These are phyloP conservation scores for Beauveria sp. DNA, from an alignment of 2,329 filamentous ascomycete species.

Conservation along the genomic window DNA sequence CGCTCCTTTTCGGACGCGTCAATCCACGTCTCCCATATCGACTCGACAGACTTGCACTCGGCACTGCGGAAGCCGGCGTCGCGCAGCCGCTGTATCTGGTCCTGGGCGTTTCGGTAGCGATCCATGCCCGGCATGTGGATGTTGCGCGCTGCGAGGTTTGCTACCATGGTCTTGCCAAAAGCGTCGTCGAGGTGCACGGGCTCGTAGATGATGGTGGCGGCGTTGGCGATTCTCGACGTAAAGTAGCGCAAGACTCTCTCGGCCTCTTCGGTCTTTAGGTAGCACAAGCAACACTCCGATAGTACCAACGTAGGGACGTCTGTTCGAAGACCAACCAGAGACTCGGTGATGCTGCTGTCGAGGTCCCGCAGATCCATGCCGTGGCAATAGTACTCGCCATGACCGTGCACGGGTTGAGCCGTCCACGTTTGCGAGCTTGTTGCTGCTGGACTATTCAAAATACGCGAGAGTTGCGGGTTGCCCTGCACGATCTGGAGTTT, in stretches of 20 bases:
- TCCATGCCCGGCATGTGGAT: slow-evolving; percentile 80
- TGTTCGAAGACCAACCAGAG: slow-evolving; percentile 37
- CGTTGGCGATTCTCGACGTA: slow-evolving; percentile 36
- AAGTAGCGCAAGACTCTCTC: slow-evolving; percentile 59
- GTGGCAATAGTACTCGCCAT: slow-evolving; percentile 47
- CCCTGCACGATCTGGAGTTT: slow-evolving; percentile 53
- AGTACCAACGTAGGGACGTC: slow-evolving; percentile 73
- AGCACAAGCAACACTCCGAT: slow-evolving; percentile 94
- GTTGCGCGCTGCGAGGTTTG: slow-evolving; percentile 73
- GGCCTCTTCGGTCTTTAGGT: slow-evolving; percentile 62
- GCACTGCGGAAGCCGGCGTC: slow-evolving; percentile 54
- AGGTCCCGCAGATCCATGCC: slow-evolving; percentile 64
- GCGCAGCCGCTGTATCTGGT: slow-evolving; percentile 61
- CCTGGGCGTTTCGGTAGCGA: slow-evolving; percentile 57
- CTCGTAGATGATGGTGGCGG: slow-evolving; percentile 74
- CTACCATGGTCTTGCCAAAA: slow-evolving; percentile 87
- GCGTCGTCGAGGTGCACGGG: slow-evolving; percentile 76
- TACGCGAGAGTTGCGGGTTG: slow-evolving; percentile 31
- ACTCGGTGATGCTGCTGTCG: slow-evolving; percentile 8
- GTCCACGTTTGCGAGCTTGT: slow-evolving; percentile 33
- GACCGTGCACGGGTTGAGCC: slow-evolving; percentile 29
- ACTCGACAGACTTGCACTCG: slow-evolving; percentile 37
- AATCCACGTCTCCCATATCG: slow-evolving; percentile 75
- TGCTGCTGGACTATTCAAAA: slow-evolving; percentile 28
- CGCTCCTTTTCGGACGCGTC: slow-evolving; percentile 63